phyloP scores from a whole-genome alignment of 139 green algal species.

The Picochlorum sp. region DNA sequence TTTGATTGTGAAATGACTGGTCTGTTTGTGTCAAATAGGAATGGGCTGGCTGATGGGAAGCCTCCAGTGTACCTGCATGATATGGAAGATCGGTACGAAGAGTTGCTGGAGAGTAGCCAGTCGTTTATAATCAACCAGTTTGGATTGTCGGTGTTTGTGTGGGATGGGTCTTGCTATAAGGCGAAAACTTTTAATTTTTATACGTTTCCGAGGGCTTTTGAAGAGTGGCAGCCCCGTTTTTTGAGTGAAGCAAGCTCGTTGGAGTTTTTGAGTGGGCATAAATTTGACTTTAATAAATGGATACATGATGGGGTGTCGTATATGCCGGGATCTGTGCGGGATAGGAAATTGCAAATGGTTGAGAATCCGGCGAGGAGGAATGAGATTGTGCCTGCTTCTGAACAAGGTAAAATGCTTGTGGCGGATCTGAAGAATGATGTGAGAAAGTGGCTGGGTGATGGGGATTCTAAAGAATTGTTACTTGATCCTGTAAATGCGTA shows the following conservation, averaged over 20 bases:
- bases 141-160: slow-evolving; percentile 46
- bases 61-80: slow-evolving; percentile 48
- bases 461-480: slow-evolving; percentile 16
- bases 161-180: slow-evolving; percentile 6
- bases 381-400: slow-evolving; percentile 22
- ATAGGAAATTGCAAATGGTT: slow-evolving; percentile 8
- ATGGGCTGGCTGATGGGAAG: slow-evolving; percentile 7
- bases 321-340: slow-evolving; percentile 26
- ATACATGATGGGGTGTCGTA: slow-evolving; percentile 56
- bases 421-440: slow-evolving; percentile 17
- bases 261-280: slow-evolving; percentile 47
- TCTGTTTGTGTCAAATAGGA: slow-evolving; percentile 31
- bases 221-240: slow-evolving; percentile 42
- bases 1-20: slow-evolving; percentile 75
- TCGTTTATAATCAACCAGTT: slow-evolving; percentile 64
- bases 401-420: slow-evolving; percentile 34
- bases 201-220: slow-evolving; percentile 47
- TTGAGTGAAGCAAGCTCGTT: slow-evolving; percentile 50
- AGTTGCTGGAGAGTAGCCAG: slow-evolving; percentile 25
- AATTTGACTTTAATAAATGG: slow-evolving; percentile 80
- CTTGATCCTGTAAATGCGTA: slow-evolving; percentile 36
- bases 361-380: background rate
- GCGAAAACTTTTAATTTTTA: slow-evolving; percentile 77
- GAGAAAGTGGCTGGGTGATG: slow-evolving; percentile 27
- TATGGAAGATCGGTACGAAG: slow-evolving; percentile 45